Evolutionary conservation across 2,329 filamentous ascomycete species (phyloP), one percentile per base, ranked within the genome.

Genomic region (Fusarium sp.): DNA sequence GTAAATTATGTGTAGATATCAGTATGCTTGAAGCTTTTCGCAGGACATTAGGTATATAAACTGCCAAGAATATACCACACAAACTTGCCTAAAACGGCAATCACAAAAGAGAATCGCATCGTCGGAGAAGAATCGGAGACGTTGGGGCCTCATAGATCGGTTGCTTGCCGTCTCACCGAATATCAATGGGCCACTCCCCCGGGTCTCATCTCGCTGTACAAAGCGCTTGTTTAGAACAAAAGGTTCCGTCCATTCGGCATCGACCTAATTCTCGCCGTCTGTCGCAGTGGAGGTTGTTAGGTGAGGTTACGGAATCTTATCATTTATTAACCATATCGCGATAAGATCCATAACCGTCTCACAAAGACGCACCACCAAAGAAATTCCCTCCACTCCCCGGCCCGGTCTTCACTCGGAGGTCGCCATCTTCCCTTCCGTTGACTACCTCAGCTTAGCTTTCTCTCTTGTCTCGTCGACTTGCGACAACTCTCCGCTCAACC

Each of bases 341-440:
- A 77, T 77, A 77, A 77, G 73, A 76, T 72, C n/a, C 47, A 31
- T 48, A 47, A 9, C 26, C 28, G 45, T n/a, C 22, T 15, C 10
- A 61, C 59, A 44, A 33, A 58, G 39, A 51, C 58, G 33, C 68
- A 75, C 75, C 67, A 75, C 73, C 74, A 76, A 75, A 72, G 61
- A 78, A 78, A 77, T 77, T 76, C 76, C 76, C 76, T 78, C 58
- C 65, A 69, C 58, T 68, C 76, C 63, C 75, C 68, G 72, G 73
- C 61, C 75, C 75, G 74, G 76, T 76, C 74, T 78, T 78, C 68
- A 65, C 68, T 77, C 74, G 74, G 72, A 67, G 70, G 64, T 78
- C 72, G 69, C 74, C 74, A 76, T 71, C 68, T 64, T 68, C 66
- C 71, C 54, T 70, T 53, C 57, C 64, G 59, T 68, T 67, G 42